These are phyloP conservation scores for Cladosporium sp. DNA, from an alignment of 2,329 filamentous ascomycete species.

Conservation along the genomic window DNA sequence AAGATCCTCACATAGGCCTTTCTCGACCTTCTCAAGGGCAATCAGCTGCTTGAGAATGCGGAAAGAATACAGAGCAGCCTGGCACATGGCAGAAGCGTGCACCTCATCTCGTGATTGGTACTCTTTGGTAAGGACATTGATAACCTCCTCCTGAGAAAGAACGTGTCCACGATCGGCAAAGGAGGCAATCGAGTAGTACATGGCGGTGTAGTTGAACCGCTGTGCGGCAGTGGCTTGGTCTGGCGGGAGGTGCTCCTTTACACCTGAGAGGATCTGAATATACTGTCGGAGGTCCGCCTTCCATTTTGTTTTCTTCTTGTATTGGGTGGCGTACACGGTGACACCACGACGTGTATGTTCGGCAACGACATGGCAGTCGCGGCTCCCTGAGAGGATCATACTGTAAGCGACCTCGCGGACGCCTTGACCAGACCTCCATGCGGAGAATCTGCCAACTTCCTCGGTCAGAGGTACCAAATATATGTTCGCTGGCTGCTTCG, in stretches of 20 bases:
- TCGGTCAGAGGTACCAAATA: conserved; percentile 62
- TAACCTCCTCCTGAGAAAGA: conserved; percentile 19
- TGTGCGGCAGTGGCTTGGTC: background rate
- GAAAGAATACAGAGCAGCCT: conserved; percentile 40
- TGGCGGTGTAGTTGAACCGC: conserved; percentile 11
- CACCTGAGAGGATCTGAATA: conserved; percentile 7
- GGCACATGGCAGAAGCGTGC: conserved; percentile 37
- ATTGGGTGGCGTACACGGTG: conserved; percentile 18
- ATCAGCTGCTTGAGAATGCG: conserved; percentile 38
- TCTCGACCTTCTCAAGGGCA: background rate
- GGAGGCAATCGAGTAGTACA: conserved; percentile 18
- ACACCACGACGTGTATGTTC: conserved; percentile 37
- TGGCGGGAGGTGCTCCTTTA: conserved; percentile 11
- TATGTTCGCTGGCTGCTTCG: conserved; percentile 38
- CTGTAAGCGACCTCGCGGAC: conserved; percentile 38
- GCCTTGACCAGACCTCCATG: conserved; percentile 37
- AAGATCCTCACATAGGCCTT: background rate
- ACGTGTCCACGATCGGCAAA: conserved; percentile 15
- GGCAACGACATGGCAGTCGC: conserved; percentile 21
- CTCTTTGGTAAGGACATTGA: conserved; percentile 26
- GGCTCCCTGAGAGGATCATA: conserved; percentile 24
- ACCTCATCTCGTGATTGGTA: conserved; percentile 35
- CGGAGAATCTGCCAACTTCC: conserved; percentile 38
- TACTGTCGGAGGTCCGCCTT: background rate
- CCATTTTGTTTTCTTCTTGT: conserved; percentile 9